phyloP scores from a whole-genome alignment of 495 filamentous ascomycete species.

The Acidomyces sp. region DNA sequence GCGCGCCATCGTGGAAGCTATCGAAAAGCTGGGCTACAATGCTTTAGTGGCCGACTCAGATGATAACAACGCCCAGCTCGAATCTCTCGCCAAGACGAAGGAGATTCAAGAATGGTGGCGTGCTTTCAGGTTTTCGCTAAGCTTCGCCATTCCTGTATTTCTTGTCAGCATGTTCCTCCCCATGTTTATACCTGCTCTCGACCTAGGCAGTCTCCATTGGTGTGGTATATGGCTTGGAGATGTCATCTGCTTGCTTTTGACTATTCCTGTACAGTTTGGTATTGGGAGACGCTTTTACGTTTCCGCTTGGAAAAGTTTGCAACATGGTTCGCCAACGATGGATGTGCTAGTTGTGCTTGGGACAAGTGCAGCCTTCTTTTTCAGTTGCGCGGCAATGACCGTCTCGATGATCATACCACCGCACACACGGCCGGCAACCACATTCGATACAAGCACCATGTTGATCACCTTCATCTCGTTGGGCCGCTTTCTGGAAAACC shows the following conservation, averaged over 20 bases:
- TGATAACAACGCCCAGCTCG: slow-evolving; percentile 92
- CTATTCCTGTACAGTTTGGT: slow-evolving; percentile 90
- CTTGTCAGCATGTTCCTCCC: slow-evolving; percentile 80
- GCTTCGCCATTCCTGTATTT: slow-evolving; percentile 85
- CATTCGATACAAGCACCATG: slow-evolving; percentile 98
- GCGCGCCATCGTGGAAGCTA: slow-evolving; percentile 64
- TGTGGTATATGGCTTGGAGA: slow-evolving; percentile 80
- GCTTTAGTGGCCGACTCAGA: slow-evolving; percentile 80
- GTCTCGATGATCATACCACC: slow-evolving; percentile 58
- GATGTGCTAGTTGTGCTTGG: slow-evolving; percentile 90
- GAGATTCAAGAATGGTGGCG: slow-evolving; percentile 87
- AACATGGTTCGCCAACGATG: slow-evolving; percentile 88
- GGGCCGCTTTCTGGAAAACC: slow-evolving; percentile 84
- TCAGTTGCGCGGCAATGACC: slow-evolving; percentile 78
- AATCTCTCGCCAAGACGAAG: slow-evolving; percentile 88
- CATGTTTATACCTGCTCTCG: slow-evolving; percentile 36
- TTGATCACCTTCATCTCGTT: slow-evolving; percentile 92
- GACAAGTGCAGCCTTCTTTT: slow-evolving; percentile 96
- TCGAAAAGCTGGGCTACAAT: slow-evolving; percentile 72
- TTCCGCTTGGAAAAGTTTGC: slow-evolving; percentile 79
- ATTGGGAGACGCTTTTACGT: slow-evolving; percentile 87
- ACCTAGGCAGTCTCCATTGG: slow-evolving; percentile 53
- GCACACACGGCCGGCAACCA: slow-evolving; percentile 65
- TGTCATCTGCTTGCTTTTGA: slow-evolving; percentile 65
- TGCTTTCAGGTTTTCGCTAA: slow-evolving; percentile 59